Percentiles rank a stretch among this genome's conserved stretches.
These are phyloP conservation scores for Scenedesmus sp. DNA, from an alignment of 163 green algal genomes.

Conservation along the genomic window DNA sequence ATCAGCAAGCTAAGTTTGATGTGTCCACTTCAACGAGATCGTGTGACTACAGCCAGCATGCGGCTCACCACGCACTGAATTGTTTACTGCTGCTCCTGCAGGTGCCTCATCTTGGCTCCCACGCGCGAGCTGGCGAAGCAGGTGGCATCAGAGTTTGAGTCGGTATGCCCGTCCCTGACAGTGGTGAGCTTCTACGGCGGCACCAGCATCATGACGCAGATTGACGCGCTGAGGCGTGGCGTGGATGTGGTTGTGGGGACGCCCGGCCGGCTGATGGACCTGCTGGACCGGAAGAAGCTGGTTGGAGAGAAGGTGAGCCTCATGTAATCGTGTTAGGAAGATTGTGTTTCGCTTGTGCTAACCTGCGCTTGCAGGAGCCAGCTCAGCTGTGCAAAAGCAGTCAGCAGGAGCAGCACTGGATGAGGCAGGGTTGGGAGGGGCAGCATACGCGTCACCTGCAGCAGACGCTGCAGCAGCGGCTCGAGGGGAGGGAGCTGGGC, in stretches of 20 bases:
- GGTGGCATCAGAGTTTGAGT: slow-evolving; percentile 92
- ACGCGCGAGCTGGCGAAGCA: slow-evolving; percentile 99
- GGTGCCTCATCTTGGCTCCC: slow-evolving; percentile 93
- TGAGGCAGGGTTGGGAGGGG: no score
- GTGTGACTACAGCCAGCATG: no score
- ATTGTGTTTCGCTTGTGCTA: no score
- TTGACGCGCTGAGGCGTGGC: slow-evolving; percentile 78
- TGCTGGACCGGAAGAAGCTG: slow-evolving; percentile 89
- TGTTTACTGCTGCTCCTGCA: slow-evolving; percentile 26
- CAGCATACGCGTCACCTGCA: no score
- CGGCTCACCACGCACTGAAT: no score
- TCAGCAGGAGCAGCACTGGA: no score
- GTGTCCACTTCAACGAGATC: no score
- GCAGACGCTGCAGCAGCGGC: no score
- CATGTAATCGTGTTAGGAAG: neutral
- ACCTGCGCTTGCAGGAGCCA: no score
- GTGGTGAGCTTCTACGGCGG: slow-evolving; percentile 87
- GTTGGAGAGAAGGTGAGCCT: slow-evolving; percentile 73
- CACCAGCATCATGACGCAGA: slow-evolving; percentile 67
- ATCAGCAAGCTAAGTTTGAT: no score
- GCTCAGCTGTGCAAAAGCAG: no score
- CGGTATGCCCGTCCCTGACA: slow-evolving; percentile 70
- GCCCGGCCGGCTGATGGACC: slow-evolving; percentile 97
- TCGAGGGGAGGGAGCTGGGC: no score
- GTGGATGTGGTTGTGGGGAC: slow-evolving; percentile 98